A percentile compares a stretch with the other conserved stretches of the same genome.
Conservation (phyloP, 2,329 filamentous ascomycete species). For the Hymenotorrendiella dingleyae region DNA sequence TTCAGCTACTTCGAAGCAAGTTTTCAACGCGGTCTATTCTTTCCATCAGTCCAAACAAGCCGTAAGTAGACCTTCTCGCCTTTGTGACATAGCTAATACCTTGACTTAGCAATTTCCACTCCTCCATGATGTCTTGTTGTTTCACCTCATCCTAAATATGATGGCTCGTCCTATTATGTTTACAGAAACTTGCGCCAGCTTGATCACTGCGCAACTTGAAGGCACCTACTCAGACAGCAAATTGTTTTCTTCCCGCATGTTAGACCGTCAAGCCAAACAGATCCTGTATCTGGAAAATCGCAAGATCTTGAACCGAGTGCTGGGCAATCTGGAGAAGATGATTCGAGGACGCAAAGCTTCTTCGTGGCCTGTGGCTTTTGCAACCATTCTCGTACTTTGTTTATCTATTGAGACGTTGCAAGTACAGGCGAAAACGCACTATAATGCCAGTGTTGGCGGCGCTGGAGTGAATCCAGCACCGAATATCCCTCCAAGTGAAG, state of each 20-base stretch:
- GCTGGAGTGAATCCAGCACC: not conserved
- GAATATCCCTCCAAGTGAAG: not conserved
- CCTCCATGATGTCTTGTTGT: constrained; percentile 9
- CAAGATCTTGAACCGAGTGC: constrained; percentile 1
- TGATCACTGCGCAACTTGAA: constrained; percentile 4
- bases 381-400: constrained; percentile 10
- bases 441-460: too few species aligned
- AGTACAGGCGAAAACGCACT: constrained; percentile 4
- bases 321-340: constrained; percentile 13
- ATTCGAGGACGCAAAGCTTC: constrained; percentile 9
- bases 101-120: constrained; percentile 1
- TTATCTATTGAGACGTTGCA: constrained; percentile 13
- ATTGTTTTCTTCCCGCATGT: constrained; percentile 14
- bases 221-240: not conserved
- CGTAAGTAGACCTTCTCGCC: not conserved
- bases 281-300: constrained; percentile 9
- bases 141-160: constrained; percentile 6
- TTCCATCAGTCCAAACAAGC: constrained; percentile 3
- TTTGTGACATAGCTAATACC: not conserved
- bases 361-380: constrained; percentile 13
- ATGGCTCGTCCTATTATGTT: constrained; percentile 11
- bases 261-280: constrained; percentile 16
- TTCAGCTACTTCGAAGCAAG: not conserved
- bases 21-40: not conserved
- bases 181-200: constrained; percentile 7